Evolutionary conservation across 345 rosid species (phyloP), one percentile per base, ranked within the genome.

Genomic region (Syzygium aqueum): DNA sequence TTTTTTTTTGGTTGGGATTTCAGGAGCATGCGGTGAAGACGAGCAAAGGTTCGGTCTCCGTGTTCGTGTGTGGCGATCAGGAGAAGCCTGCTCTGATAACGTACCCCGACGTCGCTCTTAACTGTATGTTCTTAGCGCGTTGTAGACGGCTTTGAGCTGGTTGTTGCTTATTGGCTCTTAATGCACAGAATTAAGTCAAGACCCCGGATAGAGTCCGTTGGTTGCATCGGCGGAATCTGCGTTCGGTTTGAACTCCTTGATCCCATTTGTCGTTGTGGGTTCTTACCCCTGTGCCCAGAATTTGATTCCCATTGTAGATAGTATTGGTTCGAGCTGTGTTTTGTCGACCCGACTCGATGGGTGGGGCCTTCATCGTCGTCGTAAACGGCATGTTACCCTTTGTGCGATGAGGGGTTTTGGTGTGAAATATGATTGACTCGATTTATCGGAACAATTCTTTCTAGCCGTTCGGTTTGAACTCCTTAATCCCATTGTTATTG

Each of bases 61-160:
- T 95, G 88, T 90, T 93, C 67, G 96, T 95, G 2, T 93, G 94
- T 67, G 98, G 99, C 86, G 96, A 96, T 90, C 91, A 89, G 87
- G 96, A 93, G 89, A 96, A 96, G 91, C 99, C 99, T 86, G 95
- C 97, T 57, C 88, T 96, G 88, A 93, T 95, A 50, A 95, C 99
- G 22, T 96, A 95, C 86, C 96, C 99, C 22, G 99, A 96, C 91
- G 95, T 96, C 86, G 98, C 96, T 90, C 94, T 96, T 59, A 96
- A 94, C 82, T 95, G 99, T 96, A 94, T 15, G 88, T 84, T 30
- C 40, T 84, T 53, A 5, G 16, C 82, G 12, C 82, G 0, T 73
- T 21, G 37, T 8, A 5, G 82, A 10, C 82, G 25, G 0, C 82
- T 73, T 73, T 22, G 22, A 73, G 82, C 46, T 73, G 49, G 9